Evolutionary conservation across 352 stramenopile genomes (phyloP).

Genomic region (Phytophthora citrophthora): DNA sequence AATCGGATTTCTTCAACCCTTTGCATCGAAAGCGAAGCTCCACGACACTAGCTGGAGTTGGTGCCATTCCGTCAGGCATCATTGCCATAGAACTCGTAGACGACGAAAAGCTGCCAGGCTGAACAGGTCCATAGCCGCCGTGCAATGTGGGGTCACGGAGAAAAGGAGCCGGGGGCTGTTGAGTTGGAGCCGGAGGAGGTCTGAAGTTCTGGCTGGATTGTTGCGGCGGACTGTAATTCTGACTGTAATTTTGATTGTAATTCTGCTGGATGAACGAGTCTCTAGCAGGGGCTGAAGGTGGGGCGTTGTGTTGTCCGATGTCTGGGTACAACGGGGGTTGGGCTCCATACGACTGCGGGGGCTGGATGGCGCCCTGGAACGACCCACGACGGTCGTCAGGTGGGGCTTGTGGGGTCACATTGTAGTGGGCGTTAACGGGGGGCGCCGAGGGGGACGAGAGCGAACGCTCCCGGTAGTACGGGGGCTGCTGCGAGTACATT

Average conservation of each 20-base stretch:
- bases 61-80: slow-evolving; percentile 29
- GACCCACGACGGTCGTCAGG: slow-evolving; percentile 31
- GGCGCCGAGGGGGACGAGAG: slow-evolving; percentile 50
- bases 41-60: slow-evolving; percentile 62
- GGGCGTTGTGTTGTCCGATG: slow-evolving; percentile 18
- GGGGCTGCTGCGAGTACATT: slow-evolving; percentile 31
- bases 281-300: slow-evolving; percentile 12
- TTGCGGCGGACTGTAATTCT: slow-evolving; percentile 7
- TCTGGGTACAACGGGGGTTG: slow-evolving; percentile 29
- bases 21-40: slow-evolving; percentile 76
- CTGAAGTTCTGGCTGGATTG: slow-evolving; percentile 18
- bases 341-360: slow-evolving; percentile 17
- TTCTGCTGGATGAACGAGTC: slow-evolving; percentile 21
- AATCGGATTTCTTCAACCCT: slow-evolving; percentile 72
- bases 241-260: slow-evolving; percentile 6
- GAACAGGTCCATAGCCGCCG: slow-evolving; percentile 54
- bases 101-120: slow-evolving; percentile 27
- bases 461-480: slow-evolving; percentile 29
- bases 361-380: slow-evolving; percentile 27
- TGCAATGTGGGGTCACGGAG: slow-evolving; percentile 32
- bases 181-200: slow-evolving; percentile 5
- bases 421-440: slow-evolving; percentile 32
- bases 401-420: slow-evolving; percentile 23
- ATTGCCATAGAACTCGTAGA: slow-evolving; percentile 26
- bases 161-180: slow-evolving; percentile 21